Conservation (phyloP, 345 rosid species). For the Sisymbrium altissimum region DNA sequence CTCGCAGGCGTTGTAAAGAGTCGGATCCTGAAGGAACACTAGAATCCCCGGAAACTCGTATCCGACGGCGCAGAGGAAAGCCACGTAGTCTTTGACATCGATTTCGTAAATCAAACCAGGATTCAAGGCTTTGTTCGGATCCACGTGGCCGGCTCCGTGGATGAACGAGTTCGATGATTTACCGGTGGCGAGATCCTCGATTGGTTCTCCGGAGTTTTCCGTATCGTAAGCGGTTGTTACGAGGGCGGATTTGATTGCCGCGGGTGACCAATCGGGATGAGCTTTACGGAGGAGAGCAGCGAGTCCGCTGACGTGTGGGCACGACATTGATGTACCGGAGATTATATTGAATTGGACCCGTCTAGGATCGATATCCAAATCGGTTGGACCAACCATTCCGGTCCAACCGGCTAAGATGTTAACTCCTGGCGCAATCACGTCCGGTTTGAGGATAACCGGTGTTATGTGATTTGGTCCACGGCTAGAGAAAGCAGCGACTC, state of each 20-base stretch:
- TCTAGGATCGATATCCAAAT: constrained; percentile 58
- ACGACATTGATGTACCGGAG: constrained; percentile 90
- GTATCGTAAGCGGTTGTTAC: constrained; percentile 69
- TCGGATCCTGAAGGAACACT: constrained; percentile 52
- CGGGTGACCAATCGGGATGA: constrained; percentile 68
- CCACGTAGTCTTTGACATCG: constrained; percentile 41
- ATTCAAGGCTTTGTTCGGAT: constrained; percentile 71
- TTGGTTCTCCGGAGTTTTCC: constrained; percentile 60
- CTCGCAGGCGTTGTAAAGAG: constrained; percentile 37
- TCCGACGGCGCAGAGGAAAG: constrained; percentile 85
- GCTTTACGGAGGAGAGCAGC: constrained; percentile 70
- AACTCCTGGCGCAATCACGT: constrained; percentile 82
- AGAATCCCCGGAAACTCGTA: constrained; percentile 50
- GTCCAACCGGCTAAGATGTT: constrained; percentile 90
- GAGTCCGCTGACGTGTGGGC: constrained; percentile 83
- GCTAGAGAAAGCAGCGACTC: constrained; percentile 70
- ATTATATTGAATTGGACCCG: constrained; percentile 65
- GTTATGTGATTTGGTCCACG: constrained; percentile 67
- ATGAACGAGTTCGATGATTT: constrained; percentile 59
- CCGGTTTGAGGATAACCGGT: constrained; percentile 68
- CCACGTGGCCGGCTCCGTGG: constrained; percentile 84
- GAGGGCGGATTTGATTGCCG: constrained; percentile 66
- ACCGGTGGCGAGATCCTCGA: constrained; percentile 73
- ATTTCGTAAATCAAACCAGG: constrained; percentile 84
- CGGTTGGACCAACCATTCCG: constrained; percentile 53